Evolutionary conservation across 768 basidiomycete species (phyloP), one percentile per base, ranked within the genome.

Genomic region (Gymnopilus junonius): DNA sequence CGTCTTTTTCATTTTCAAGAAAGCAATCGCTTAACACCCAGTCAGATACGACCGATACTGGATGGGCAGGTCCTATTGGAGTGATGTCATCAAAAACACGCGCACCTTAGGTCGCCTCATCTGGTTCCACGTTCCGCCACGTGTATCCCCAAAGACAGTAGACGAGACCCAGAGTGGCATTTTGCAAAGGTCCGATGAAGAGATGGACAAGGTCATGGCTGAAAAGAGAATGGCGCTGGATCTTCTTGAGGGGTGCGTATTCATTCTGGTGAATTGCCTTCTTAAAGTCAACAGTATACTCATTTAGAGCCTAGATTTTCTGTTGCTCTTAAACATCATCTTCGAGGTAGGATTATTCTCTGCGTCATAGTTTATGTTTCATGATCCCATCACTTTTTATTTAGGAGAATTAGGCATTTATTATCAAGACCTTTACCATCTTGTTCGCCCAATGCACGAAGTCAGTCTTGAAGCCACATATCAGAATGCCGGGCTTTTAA

Each of bases 151-250:
- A 8, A 81, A 81, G 67, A 77, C 80, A 0, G 53, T 70, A 1
- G 73, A 81, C 65, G 82, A 83, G 64, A 72, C 62, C 1, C 67
- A 73, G 27, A 63, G 60, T 12, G 79, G 78, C 1, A 56, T 68
- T 40, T 42, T 74, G 11, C 62, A 75, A 8, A 74, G 79, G 7
- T 73, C 77, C 14, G 66, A 68, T 11, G 70, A 83, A 32, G 87
- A 88, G 61, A 64, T 82, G 55, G 75, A 72, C 21, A 79, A 80
- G 51, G 80, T 84, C 3, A 88, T 89, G 86, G 76, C 76, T 1
- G 89, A 90, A 73, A 91, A 91, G 68, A 73, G 79, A 23, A 76
- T 84, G 72, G 87, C 87, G 2, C 69, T 90, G 39, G 85, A 88
- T 63, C 73, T 89, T 10, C 71, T 88, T 34, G 82, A 87, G 70